Percentiles rank a stretch among this genome's conserved stretches.
Conservation (phyloP, 805 yeast species). For the Kuraishia borneana region DNA sequence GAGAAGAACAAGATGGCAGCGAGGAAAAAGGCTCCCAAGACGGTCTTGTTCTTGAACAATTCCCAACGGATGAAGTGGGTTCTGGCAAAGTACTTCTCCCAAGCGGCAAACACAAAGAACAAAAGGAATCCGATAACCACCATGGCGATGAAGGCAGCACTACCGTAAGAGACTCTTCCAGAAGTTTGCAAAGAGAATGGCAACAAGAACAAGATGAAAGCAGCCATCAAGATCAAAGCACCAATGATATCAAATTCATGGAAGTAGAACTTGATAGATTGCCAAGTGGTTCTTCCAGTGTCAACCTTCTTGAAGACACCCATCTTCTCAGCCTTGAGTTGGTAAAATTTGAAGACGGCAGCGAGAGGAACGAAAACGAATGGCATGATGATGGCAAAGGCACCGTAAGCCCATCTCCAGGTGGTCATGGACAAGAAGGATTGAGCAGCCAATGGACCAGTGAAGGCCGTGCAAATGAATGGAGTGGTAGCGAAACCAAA, state of each 20-base stretch:
- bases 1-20: slow-evolving; percentile 9
- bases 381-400: slow-evolving; percentile 35
- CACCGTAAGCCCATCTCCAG: slow-evolving; percentile 47
- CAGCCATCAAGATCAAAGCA: slow-evolving; percentile 19
- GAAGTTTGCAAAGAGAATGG: slow-evolving; percentile 24
- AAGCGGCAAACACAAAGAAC: slow-evolving; percentile 20
- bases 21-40: slow-evolving; percentile 13
- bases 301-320: slow-evolving; percentile 9
- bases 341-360: slow-evolving; percentile 15
- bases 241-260: slow-evolving; percentile 26
- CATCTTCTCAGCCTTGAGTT: slow-evolving; percentile 15
- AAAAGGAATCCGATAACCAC: slow-evolving; percentile 26
- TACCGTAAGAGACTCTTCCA: slow-evolving; percentile 19
- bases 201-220: slow-evolving; percentile 21
- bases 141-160: slow-evolving; percentile 32
- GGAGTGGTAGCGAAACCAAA: slow-evolving; percentile 18
- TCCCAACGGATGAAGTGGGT: slow-evolving; percentile 15
- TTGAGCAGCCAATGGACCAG: slow-evolving; percentile 18
- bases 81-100: slow-evolving; percentile 21
- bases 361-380: slow-evolving; percentile 19
- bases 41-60: slow-evolving; percentile 14
- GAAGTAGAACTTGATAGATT: slow-evolving; percentile 11
- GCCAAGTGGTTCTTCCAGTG: slow-evolving; percentile 9
- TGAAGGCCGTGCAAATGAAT: slow-evolving; percentile 20
- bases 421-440: slow-evolving; percentile 28